Conservation (phyloP, 495 filamentous ascomycete species). For the Chaetomidium leptoderma region DNA sequence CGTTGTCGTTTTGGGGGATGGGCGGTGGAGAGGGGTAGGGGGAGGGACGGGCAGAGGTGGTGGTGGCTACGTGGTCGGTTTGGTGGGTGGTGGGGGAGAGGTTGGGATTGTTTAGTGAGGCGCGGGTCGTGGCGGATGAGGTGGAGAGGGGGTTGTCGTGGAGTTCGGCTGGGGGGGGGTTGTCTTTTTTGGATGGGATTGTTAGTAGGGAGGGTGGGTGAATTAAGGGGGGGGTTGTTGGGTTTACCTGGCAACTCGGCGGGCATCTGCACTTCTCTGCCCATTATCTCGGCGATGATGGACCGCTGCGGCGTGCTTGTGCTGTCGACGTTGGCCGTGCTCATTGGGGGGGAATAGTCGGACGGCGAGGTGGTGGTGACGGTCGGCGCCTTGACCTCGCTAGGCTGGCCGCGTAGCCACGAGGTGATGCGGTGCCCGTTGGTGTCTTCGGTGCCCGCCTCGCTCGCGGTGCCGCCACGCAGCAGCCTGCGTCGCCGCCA, state of each 20-base stretch:
- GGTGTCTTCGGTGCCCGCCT: conserved; percentile 45
- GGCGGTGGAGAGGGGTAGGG: conserved; percentile 7
- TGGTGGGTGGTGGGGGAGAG: conserved; percentile 23
- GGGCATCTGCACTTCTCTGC: conserved; percentile 28
- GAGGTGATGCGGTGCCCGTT: conserved; percentile 37
- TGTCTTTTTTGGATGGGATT: conserved; percentile 30
- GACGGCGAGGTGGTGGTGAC: conserved; percentile 39
- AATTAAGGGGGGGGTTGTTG: not conserved
- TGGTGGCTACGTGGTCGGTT: conserved; percentile 32
- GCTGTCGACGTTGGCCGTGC: conserved; percentile 28
- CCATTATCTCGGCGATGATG: conserved; percentile 38
- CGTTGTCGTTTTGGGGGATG: not conserved
- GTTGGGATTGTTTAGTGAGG: conserved; percentile 27
- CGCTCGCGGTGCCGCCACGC: conserved; percentile 32
- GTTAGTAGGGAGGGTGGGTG: conserved; percentile 9
- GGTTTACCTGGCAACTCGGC: conserved; percentile 44
- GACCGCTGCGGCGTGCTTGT: conserved; percentile 11
- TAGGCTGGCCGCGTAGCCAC: conserved; percentile 43
- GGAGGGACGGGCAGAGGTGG: conserved; percentile 19
- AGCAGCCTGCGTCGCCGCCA: conserved; percentile 49
- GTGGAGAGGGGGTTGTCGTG: conserved; percentile 28
- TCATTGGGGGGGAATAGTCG: conserved; percentile 34
- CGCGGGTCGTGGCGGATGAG: conserved; percentile 25
- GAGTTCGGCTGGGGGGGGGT: conserved; percentile 35
- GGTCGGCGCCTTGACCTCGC: conserved; percentile 44